phyloP scores from a whole-genome alignment of 2,329 filamentous ascomycete species.

The Epichloe festucae region DNA sequence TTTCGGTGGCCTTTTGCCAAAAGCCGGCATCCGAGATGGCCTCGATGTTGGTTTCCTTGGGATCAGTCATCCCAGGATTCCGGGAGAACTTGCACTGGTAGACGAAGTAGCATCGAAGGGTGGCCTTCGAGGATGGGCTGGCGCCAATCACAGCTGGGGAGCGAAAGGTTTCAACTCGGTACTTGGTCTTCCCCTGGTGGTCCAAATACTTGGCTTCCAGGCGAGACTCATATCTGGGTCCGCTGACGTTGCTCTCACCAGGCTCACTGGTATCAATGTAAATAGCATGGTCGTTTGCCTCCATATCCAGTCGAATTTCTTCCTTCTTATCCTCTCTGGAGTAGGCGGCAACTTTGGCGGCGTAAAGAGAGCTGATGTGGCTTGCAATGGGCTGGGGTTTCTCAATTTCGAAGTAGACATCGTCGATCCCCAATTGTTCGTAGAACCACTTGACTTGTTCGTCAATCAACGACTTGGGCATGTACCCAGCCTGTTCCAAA shows the following conservation, averaged over 20 bases:
- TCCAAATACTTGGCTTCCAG: slow-evolving; percentile 95
- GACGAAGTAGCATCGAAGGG: slow-evolving; percentile 94
- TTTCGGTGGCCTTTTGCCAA: slow-evolving; percentile 86
- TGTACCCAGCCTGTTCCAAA: slow-evolving; percentile 69
- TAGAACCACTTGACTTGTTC: slow-evolving; percentile 94
- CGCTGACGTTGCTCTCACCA: slow-evolving; percentile 60
- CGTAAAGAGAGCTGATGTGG: slow-evolving; percentile 92
- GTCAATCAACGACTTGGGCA: slow-evolving; percentile 71
- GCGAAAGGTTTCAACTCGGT: slow-evolving; percentile 94
- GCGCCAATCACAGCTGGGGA: slow-evolving; percentile 69
- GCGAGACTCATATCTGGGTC: slow-evolving; percentile 85
- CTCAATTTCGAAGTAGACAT: slow-evolving; percentile 95
- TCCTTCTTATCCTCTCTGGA: slow-evolving; percentile 86
- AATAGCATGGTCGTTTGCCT: slow-evolving; percentile 86
- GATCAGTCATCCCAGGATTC: slow-evolving; percentile 52
- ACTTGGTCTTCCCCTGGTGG: slow-evolving; percentile 58
- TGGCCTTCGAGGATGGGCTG: slow-evolving; percentile 56
- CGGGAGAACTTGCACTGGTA: slow-evolving; percentile 91
- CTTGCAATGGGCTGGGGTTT: slow-evolving; percentile 74
- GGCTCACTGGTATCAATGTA: slow-evolving; percentile 97
- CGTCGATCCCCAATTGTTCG: slow-evolving; percentile 91
- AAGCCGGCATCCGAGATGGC: slow-evolving; percentile 89
- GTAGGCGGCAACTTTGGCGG: slow-evolving; percentile 88
- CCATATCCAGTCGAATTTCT: slow-evolving; percentile 92
- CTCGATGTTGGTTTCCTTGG: slow-evolving; percentile 77